Evolutionary conservation across 1,284 basidiomycete genomes (phyloP), one percentile per base, ranked within the genome.

Genomic region (Puccinia polysora): DNA sequence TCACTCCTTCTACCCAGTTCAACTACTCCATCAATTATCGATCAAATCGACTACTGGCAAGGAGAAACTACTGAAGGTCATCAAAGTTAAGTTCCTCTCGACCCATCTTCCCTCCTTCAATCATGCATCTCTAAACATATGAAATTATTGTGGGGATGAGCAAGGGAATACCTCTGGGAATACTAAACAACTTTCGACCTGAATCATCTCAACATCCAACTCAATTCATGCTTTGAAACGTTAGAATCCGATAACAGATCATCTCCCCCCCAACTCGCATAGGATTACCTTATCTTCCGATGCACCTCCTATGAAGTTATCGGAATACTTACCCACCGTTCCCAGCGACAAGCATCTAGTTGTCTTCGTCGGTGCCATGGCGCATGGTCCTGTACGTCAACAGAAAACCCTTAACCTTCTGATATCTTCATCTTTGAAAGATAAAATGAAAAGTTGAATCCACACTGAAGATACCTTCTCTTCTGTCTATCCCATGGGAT

Each of bases 281-380:
- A 98, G 97, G 84, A 85, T 98, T 77, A 95, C 96, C 0, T 85
- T 97, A 23, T 97, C 90, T 25, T 93, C 89, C 70, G 94, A 98
- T 78, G 88, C 94, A 0, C 89, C 87, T 4, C 90, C 89, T 0
- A 84, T 90, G 75, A 85, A 90, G 52, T 82, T 98, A 52, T 90
- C 89, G 4, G 83, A 85, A 75, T 97, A 93, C 81, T 83, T 99
- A 34, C 86, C 86, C 0, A 87, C 85, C 0, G 81, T 92, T 1
- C 94, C 95, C 0, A 84, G 88, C 73, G 89, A 91, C 12, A 91
- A 97, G 78, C 88, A 88, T 45, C 83, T 98, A 73, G 93, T 91
- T 14, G 90, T 98, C 65, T 97, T 97, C 78, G 92, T 98, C 62
- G 96, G 95, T 72, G 95, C 96, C 20, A 97, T 97, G 93, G 93